phyloP scores from a whole-genome alignment of 768 basidiomycete genomes.

The Pleurotus cornucopiae region DNA sequence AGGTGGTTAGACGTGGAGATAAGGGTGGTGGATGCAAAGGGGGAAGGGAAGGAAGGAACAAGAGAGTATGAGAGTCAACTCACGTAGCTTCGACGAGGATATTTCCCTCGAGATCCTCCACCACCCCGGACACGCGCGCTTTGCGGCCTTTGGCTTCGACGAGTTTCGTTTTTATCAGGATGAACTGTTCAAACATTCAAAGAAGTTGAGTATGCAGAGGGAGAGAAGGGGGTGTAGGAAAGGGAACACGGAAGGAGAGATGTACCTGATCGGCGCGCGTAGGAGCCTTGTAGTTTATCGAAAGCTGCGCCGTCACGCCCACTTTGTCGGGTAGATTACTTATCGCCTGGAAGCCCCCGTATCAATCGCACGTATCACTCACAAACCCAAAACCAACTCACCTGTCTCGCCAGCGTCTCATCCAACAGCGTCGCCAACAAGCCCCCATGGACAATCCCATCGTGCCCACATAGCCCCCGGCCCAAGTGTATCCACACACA shows the following conservation, averaged over 20 bases:
- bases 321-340: slow-evolving; percentile 83
- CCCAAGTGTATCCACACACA: slow-evolving; percentile 78
- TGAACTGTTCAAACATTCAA: slow-evolving; percentile 48
- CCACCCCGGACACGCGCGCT: slow-evolving; percentile 57
- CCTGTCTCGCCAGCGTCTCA: slow-evolving; percentile 77
- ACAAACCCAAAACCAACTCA: slow-evolving; percentile 23
- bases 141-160: slow-evolving; percentile 76
- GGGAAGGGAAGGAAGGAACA: neutral
- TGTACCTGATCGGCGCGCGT: slow-evolving; percentile 83
- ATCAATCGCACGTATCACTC: neutral
- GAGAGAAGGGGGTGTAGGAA: neutral
- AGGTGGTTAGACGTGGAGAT: neutral
- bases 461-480: slow-evolving; percentile 83
- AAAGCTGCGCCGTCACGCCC: slow-evolving; percentile 87
- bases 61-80: slow-evolving; percentile 21
- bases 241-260: neutral
- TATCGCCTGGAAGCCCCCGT: slow-evolving; percentile 55
- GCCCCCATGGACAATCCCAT: slow-evolving; percentile 94
- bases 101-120: slow-evolving; percentile 82
- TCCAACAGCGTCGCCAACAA: slow-evolving; percentile 87
- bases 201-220: neutral
- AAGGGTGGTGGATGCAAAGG: neutral
- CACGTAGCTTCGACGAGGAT: slow-evolving; percentile 80
- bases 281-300: slow-evolving; percentile 80
- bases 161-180: slow-evolving; percentile 72